These are phyloP conservation scores for Trichosporon asahii DNA, from an alignment of 1,284 basidiomycete species.

Conservation along the genomic window DNA sequence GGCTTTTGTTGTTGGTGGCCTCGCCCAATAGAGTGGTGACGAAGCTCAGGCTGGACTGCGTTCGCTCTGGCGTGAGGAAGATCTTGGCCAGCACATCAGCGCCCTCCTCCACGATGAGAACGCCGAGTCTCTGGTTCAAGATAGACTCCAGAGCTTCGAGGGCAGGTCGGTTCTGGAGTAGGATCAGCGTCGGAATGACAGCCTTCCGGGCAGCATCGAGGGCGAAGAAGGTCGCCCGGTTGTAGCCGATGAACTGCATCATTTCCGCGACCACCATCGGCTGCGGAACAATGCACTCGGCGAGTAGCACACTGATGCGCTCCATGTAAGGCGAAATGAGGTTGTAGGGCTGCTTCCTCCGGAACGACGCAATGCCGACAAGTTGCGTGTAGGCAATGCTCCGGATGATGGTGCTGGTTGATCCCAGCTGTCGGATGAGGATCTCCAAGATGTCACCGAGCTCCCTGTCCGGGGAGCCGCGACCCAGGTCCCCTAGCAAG, in stretches of 20 bases:
- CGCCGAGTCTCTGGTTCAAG: conserved; percentile 57
- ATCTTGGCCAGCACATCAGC: conserved; percentile 68
- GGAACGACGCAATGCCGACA: conserved; percentile 50
- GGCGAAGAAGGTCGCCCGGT: conserved; percentile 60
- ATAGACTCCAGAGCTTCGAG: conserved; percentile 56
- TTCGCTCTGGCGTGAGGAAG: conserved; percentile 57
- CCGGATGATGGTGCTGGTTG: conserved; percentile 63
- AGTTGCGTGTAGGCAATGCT: conserved; percentile 72
- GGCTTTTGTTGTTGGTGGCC: conserved; percentile 20
- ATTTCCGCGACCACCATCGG: conserved; percentile 53
- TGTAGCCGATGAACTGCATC: conserved; percentile 43
- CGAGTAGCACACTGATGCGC: conserved; percentile 65
- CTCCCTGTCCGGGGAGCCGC: conserved; percentile 57
- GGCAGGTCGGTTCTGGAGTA: conserved; percentile 57
- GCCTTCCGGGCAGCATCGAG: conserved; percentile 60
- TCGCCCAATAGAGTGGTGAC: conserved; percentile 57
- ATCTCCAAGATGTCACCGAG: conserved; percentile 63
- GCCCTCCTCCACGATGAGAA: conserved; percentile 62
- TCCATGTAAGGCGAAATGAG: conserved; percentile 69
- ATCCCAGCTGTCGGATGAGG: conserved; percentile 66
- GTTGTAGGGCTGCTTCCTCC: conserved; percentile 65
- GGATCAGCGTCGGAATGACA: conserved; percentile 70
- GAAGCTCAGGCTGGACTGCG: conserved; percentile 57
- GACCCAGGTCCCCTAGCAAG: conserved; percentile 47
- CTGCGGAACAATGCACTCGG: conserved; percentile 60